Conservation (phyloP, 352 stramenopile genomes). For the Phytophthora ramorum region DNA sequence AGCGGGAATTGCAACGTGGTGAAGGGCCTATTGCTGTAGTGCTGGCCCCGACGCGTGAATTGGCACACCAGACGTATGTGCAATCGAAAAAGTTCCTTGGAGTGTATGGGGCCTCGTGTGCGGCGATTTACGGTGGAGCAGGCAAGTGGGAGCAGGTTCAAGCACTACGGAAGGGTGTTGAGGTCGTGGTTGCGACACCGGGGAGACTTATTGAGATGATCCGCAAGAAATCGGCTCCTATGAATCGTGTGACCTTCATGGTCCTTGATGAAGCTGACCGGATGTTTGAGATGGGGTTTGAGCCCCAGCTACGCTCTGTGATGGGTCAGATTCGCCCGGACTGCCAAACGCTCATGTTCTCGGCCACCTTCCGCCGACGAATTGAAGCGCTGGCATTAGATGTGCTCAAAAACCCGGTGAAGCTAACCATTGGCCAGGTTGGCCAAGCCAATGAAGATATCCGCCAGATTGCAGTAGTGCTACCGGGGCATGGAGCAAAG, state of each 20-base stretch:
- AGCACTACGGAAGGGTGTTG: conserved; percentile 69
- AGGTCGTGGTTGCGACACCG: conserved; percentile 83
- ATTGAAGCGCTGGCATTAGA: conserved; percentile 80
- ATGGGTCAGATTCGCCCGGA: conserved; percentile 86
- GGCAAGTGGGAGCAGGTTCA: conserved; percentile 89
- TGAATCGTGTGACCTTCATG: conserved; percentile 84
- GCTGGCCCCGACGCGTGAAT: conserved; percentile 79
- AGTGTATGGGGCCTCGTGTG: conserved; percentile 73
- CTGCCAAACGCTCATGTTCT: conserved; percentile 90
- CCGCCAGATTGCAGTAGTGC: conserved; percentile 77
- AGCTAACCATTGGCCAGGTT: conserved; percentile 79
- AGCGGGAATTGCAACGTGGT: conserved; percentile 72
- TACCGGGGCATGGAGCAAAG: conserved; percentile 79
- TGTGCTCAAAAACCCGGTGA: conserved; percentile 83
- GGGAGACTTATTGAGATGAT: conserved; percentile 88
- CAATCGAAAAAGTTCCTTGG: conserved; percentile 87
- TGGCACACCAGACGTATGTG: conserved; percentile 87
- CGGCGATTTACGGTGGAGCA: conserved; percentile 81
- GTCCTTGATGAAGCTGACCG: conserved; percentile 89
- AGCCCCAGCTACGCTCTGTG: conserved; percentile 82
- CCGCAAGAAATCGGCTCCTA: conserved; percentile 69
- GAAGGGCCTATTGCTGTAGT: conserved; percentile 86
- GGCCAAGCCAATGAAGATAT: conserved; percentile 93
- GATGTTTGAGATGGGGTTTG: conserved; percentile 93
- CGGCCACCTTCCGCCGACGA: conserved; percentile 79